These are phyloP conservation scores for Erigeron philadelphicus DNA, from an alignment of 140 eudicot genomes.

Conservation along the genomic window DNA sequence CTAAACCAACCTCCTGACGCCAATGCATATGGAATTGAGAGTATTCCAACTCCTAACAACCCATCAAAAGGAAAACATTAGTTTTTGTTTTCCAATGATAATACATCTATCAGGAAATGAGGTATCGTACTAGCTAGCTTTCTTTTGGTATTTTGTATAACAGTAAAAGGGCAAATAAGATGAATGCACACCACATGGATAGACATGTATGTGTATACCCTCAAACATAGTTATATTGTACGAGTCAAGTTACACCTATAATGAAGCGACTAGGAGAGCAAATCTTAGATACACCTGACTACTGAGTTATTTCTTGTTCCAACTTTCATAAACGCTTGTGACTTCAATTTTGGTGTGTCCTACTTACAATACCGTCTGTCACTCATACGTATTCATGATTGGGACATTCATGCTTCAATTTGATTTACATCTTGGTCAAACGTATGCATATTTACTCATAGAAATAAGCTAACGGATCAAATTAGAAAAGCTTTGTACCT, in stretches of 20 bases:
- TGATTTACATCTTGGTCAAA: not conserved
- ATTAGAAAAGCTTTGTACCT: not conserved
- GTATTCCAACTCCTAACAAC: constrained; percentile 67
- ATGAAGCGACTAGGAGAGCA: not conserved
- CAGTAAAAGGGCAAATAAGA: not conserved
- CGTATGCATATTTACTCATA: not conserved
- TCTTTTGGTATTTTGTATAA: not conserved
- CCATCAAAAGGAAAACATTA: not conserved
- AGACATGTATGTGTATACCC: not conserved
- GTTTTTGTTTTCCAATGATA: not conserved
- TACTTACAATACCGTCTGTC: too few species aligned
- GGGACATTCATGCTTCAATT: not conserved
- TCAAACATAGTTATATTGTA: too few species aligned
- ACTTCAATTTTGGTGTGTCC: too few species aligned
- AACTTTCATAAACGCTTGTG: too few species aligned
- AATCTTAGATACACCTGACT: not conserved
- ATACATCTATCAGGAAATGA: too few species aligned
- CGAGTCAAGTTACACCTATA: not conserved
- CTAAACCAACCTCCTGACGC: constrained; percentile 62
- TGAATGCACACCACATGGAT: not conserved
- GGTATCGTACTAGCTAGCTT: not conserved
- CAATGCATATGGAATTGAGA: constrained; percentile 47
- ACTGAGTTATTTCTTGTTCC: not conserved
- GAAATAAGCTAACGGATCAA: not conserved
- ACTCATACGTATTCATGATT: not conserved